Percentiles rank a stretch among this genome's conserved stretches.
These are phyloP conservation scores for Entamoeba invadens DNA, from an alignment of 208 protist species.

Conservation along the genomic window DNA sequence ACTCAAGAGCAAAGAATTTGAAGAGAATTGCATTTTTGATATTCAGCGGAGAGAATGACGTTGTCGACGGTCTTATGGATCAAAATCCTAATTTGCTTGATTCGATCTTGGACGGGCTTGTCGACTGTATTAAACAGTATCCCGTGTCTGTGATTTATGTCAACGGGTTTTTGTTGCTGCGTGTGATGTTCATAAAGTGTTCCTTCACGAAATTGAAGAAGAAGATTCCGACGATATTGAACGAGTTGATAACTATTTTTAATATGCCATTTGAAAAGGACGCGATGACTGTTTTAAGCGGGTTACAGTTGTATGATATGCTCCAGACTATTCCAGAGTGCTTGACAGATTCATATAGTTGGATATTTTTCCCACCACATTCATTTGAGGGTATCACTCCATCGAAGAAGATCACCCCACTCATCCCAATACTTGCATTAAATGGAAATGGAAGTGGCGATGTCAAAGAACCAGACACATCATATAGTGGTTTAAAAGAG, in stretches of 20 bases:
- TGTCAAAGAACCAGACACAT: background rate
- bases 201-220: background rate
- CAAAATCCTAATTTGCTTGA: background rate
- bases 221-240: background rate
- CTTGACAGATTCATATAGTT: background rate
- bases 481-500: background rate
- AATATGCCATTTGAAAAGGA: background rate
- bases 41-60: background rate
- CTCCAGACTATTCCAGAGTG: background rate
- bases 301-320: background rate
- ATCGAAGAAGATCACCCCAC: background rate
- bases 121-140: background rate
- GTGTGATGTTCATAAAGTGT: background rate
- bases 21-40: background rate
- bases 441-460: background rate
- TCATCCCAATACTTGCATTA: background rate
- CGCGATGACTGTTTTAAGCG: background rate
- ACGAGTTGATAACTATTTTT: background rate
- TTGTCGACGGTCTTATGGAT: background rate
- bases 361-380: background rate
- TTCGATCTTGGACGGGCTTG: background rate
- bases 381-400: background rate
- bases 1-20: background rate
- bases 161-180: background rate
- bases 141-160: background rate